Percentiles rank a stretch among this genome's conserved stretches.
Conservation (phyloP, 768 basidiomycete species). For the Boletellus ananiceps region DNA sequence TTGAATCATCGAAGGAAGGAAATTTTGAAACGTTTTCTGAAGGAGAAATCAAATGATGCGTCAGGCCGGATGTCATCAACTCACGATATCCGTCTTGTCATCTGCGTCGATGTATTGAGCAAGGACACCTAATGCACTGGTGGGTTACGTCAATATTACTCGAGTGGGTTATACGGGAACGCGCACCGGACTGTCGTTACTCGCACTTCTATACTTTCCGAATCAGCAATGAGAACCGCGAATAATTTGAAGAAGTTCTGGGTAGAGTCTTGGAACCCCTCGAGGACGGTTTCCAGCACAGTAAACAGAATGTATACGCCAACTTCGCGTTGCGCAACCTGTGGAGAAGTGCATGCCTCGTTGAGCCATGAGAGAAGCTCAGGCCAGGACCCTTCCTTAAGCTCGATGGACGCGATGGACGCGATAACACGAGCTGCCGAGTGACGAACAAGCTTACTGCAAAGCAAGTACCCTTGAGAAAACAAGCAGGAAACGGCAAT, state of each 20-base stretch:
- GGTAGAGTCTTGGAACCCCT: slow-evolving; percentile 78
- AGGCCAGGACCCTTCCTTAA: slow-evolving; percentile 76
- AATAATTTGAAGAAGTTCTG: slow-evolving; percentile 79
- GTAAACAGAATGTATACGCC: slow-evolving; percentile 87
- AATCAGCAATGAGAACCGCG: slow-evolving; percentile 64
- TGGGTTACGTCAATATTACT: slow-evolving; percentile 4
- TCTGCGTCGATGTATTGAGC: slow-evolving; percentile 89
- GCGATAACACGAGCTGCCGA: slow-evolving; percentile 90
- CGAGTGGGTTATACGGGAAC: neutral
- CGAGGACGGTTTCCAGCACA: slow-evolving; percentile 86
- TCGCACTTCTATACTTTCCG: slow-evolving; percentile 84
- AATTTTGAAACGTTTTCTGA: slow-evolving; percentile 80
- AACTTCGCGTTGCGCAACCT: slow-evolving; percentile 81
- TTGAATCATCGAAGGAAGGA: slow-evolving; percentile 83
- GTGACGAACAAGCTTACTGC: slow-evolving; percentile 86
- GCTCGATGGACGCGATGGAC: slow-evolving; percentile 86
- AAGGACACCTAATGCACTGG: slow-evolving; percentile 82
- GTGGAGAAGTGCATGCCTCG: slow-evolving; percentile 63
- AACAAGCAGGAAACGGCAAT: neutral
- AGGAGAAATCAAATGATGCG: neutral
- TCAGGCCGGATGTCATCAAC: slow-evolving; percentile 25
- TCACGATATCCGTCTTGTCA: slow-evolving; percentile 82
- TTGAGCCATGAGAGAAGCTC: slow-evolving; percentile 85
- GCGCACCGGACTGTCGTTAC: slow-evolving; percentile 79
- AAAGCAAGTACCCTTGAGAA: slow-evolving; percentile 7